Evolutionary conservation across 495 filamentous ascomycete species (phyloP), one percentile per base, ranked within the genome.

Genomic region (Viridothelium virens): DNA sequence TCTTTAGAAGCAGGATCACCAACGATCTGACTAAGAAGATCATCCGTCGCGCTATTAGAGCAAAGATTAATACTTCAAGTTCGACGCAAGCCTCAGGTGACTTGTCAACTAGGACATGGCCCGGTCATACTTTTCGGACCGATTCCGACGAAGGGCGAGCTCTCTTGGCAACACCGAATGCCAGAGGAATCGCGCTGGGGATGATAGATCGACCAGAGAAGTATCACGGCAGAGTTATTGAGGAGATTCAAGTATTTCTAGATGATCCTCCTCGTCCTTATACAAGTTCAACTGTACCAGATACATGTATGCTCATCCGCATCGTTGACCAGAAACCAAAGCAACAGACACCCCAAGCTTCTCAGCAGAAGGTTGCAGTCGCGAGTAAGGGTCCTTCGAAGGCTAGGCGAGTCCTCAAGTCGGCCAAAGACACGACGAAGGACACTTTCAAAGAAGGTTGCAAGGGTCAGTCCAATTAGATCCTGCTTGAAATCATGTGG

Each of bases 91-190:
- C 53, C 53, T 59, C 53, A 59, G 31, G 14, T 36, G 31, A 10
- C 6, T 59, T 36, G 5, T 59, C 25, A 31, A 18, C 53, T 4
- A 31, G 53, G 18, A 59, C 33, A 34, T 59, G 53, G 53, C 53
- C 53, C 5, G 53, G 53, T 59, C n/a, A 34, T 59, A 36, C 4
- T 59, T 59, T 59, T 36, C 10, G 31, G 53, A 59, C 53, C 25
- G 53, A 59, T 59, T 59, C 53, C 53, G 53, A 59, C 31, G 53
- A 59, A 59, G 53, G 53, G 31, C 33, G 36, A 59, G 53, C 53
- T 59, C 53, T 59, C 53, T 36, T 59, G 31, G 53, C 53, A 59
- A 59, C 53, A 59, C 25, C 31, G 53, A 59, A 59, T 59, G 53
- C 31, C n/a, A 59, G 18, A 59, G 53, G 53, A 36, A 36, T 59